Evolutionary conservation across 148 eudicot species (phyloP), one percentile per base, ranked within the genome.

Genomic region (Rhododendron kiyosumense): DNA sequence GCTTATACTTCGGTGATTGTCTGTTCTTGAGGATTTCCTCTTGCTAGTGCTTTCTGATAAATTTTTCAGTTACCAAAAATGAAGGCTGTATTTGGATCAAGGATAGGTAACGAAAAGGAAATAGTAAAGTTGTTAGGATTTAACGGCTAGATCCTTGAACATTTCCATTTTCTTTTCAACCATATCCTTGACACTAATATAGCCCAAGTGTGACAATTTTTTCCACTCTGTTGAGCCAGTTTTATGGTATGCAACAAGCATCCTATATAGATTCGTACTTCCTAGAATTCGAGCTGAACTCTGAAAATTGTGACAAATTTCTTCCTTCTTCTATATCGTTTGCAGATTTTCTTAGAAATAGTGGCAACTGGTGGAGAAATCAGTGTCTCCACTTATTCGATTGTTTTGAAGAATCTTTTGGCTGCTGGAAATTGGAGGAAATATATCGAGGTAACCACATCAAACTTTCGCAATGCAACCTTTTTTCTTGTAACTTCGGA

Each of bases 351-450:
- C 88, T 95, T 92, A 85, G 94, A 94, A 93, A 90, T 94, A 73
- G 95, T 93, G 80, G 96, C 93, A 69, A 90, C 93, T 34, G 96
- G 94, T 85, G 90, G 88, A n/a, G 96, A 94, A 85, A 89, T 95
- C 81, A 90, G 80, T 80, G 87, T 89, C 59, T 88, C 93, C 61
- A 95, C 99, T 54, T 97, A 94, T 88, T 85, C 94, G 61, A 85
- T 95, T 84, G 87, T 97, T 88, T 86, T 97, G 82, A 94, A 92
- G 85, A 90, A 92, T 90, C 98, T 95, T 88, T 89, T 97, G 90
- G 94, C 92, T 82, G 93, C 98, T 78, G 98, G 97, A 77, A 90
- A 94, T 82, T 95, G 99, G 99, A 94, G 99, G 89, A 97, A 95
- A 90, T 95, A 95, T 84, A 81, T 94, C 12, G 99, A 97, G 99